Conservation (phyloP, 2,329 filamentous ascomycete species). For the Madurella mycetomatis region DNA sequence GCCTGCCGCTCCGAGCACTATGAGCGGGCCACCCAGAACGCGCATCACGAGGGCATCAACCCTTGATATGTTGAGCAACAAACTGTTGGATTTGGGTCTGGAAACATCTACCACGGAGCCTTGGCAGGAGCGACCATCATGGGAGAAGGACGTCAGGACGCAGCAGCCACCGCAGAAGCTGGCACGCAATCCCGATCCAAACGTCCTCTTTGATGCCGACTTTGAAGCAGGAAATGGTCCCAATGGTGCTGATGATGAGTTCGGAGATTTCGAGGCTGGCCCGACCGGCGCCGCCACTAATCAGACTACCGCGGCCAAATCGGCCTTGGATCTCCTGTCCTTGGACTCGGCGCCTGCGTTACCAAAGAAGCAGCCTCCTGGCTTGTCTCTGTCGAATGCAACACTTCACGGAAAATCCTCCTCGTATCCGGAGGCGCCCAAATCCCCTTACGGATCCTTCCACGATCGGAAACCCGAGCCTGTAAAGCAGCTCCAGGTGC, state of each 20-base stretch:
- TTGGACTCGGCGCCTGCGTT: slow-evolving; percentile 4
- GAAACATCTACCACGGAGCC: slow-evolving; percentile 20
- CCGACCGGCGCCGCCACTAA: slow-evolving; percentile 4
- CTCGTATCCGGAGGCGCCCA: slow-evolving; percentile 45
- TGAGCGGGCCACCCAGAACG: slow-evolving; percentile 19
- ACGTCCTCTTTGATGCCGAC: slow-evolving; percentile 64
- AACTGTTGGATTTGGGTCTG: slow-evolving; percentile 39
- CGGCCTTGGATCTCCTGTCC: slow-evolving; percentile 21
- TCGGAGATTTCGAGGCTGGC: slow-evolving; percentile 31
- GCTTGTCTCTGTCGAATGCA: slow-evolving; percentile 31
- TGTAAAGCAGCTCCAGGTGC: slow-evolving; percentile 45
- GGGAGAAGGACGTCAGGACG: slow-evolving; percentile 12
- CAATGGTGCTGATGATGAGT: slow-evolving; percentile 40
- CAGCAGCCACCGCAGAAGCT: slow-evolving; percentile 16
- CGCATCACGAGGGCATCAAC: slow-evolving; percentile 46
- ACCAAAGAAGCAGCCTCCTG: slow-evolving; percentile 26
- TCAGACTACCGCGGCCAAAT: slow-evolving; percentile 5
- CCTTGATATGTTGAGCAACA: slow-evolving; percentile 51
- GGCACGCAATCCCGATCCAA: slow-evolving; percentile 37
- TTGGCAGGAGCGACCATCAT: slow-evolving; percentile 18
- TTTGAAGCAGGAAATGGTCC: slow-evolving; percentile 41
- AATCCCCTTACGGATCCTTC: slow-evolving; percentile 45
- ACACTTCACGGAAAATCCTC: slow-evolving; percentile 30
- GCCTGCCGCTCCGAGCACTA: slow-evolving; percentile 15
- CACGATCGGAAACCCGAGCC: slow-evolving; percentile 51